Evolutionary conservation across 257 asterid genomes (phyloP).

Genomic region (Solanum sparsipilum): DNA sequence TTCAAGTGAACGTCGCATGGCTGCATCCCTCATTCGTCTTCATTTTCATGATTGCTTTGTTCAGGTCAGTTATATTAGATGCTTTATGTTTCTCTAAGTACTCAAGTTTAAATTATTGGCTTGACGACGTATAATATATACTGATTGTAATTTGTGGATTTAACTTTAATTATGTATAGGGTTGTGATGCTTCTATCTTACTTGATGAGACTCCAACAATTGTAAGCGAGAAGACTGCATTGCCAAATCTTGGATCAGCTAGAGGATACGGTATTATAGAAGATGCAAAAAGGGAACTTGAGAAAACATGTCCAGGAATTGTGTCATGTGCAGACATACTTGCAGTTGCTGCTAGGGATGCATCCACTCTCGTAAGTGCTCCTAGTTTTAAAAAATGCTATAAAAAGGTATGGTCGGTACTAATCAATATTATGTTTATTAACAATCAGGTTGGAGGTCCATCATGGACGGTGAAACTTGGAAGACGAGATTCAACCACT

Average conservation of each 20-base stretch:
- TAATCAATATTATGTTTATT: background rate
- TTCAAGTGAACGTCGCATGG: background rate
- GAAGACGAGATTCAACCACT: background rate
- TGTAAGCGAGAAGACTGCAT: background rate
- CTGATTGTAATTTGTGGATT: background rate
- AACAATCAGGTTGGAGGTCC: background rate
- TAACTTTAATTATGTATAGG: background rate
- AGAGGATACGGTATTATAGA: background rate
- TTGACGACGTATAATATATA: too few relatives aligned
- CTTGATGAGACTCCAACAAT: background rate
- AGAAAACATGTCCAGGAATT: background rate
- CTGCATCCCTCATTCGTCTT: background rate
- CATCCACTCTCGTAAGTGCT: background rate
- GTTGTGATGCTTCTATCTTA: background rate
- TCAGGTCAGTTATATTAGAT: too few relatives aligned
- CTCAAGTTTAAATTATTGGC: too few relatives aligned
- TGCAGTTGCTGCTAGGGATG: background rate
- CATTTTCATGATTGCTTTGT: too few relatives aligned
- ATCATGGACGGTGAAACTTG: background rate
- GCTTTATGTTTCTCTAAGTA: too few relatives aligned
- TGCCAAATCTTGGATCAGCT: background rate
- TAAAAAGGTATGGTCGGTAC: background rate
- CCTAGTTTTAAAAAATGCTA: too few relatives aligned
- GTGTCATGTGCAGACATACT: background rate
- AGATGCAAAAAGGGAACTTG: background rate